A percentile compares a stretch with the other conserved stretches of the same genome.
phyloP scores from a whole-genome alignment of 192 early-diverging fungal species.

The Coemansia sp. region DNA sequence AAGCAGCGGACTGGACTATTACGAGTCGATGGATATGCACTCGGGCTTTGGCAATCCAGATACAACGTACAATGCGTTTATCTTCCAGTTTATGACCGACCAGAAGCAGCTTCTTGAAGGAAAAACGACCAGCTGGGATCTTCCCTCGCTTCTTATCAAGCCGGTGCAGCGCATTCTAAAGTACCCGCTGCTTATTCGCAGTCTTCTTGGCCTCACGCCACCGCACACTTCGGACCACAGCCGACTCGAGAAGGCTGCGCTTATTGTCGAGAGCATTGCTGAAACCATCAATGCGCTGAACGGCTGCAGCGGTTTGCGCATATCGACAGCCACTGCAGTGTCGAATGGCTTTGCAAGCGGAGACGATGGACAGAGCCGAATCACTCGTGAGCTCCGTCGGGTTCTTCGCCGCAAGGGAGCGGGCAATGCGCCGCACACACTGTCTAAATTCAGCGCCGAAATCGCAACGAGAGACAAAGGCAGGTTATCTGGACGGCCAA shows the following conservation, averaged over 20 bases:
- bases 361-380: slow-evolving; percentile 44
- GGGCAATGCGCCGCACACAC: slow-evolving; percentile 23
- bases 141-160: slow-evolving; percentile 88
- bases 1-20: slow-evolving; percentile 32
- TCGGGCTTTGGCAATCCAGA: slow-evolving; percentile 28
- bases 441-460: slow-evolving; percentile 30
- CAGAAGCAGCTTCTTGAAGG: slow-evolving; percentile 45
- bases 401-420: slow-evolving; percentile 43
- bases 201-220: slow-evolving; percentile 34
- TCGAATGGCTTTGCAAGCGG: slow-evolving; percentile 10
- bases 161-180: slow-evolving; percentile 98
- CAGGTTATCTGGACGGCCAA: slow-evolving; percentile 20
- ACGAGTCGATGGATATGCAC: slow-evolving; percentile 14
- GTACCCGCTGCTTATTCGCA: slow-evolving; percentile 84
- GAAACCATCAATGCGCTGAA: slow-evolving; percentile 47
- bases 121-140: slow-evolving; percentile 89
- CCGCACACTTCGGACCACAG: slow-evolving; percentile 37
- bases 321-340: slow-evolving; percentile 30
- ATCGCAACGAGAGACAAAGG: slow-evolving; percentile 18
- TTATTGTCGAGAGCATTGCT: slow-evolving; percentile 46
- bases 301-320: slow-evolving; percentile 30
- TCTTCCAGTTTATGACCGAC: slow-evolving; percentile 30
- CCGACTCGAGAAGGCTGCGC: slow-evolving; percentile 42
- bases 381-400: slow-evolving; percentile 45
- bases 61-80: slow-evolving; percentile 14